Conservation (phyloP, 148 eudicot species). For the Salicornia ramosissima region DNA sequence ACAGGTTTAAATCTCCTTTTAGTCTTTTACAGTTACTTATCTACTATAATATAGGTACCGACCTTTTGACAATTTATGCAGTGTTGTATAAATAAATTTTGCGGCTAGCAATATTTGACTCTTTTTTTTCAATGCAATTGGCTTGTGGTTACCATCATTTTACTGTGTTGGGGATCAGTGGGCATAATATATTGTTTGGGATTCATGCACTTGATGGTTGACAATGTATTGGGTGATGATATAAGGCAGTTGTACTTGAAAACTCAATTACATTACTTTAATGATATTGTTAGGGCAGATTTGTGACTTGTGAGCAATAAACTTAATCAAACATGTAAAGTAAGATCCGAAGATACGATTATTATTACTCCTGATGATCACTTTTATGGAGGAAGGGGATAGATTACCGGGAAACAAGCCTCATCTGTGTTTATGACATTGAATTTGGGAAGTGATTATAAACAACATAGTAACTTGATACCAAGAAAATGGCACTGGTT, state of each 20-base stretch:
- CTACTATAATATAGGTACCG: not conserved
- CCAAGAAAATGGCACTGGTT: no score
- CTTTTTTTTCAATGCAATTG: not conserved
- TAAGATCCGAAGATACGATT: no score
- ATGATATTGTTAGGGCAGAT: not conserved
- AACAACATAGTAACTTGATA: no score
- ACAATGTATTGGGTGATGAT: not conserved
- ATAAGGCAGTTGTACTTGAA: not conserved
- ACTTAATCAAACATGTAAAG: not conserved
- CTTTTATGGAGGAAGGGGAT: no score
- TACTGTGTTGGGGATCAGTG: not conserved
- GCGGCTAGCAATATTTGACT: no score
- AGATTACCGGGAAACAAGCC: no score
- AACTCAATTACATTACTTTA: not conserved
- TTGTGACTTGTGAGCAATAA: not conserved
- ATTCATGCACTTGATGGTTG: not conserved
- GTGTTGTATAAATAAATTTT: no score
- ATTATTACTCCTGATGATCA: no score
- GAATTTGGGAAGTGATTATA: no score
- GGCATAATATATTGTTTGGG: no score
- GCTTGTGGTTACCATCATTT: not conserved
- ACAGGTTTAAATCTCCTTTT: conserved; percentile 45
- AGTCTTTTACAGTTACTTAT: not conserved
- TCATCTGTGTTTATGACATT: no score
- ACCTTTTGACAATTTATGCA: not conserved